Evolutionary conservation across 2,329 filamentous ascomycete genomes (phyloP).

Genomic region (Cephalotrichum gorgonifer): DNA sequence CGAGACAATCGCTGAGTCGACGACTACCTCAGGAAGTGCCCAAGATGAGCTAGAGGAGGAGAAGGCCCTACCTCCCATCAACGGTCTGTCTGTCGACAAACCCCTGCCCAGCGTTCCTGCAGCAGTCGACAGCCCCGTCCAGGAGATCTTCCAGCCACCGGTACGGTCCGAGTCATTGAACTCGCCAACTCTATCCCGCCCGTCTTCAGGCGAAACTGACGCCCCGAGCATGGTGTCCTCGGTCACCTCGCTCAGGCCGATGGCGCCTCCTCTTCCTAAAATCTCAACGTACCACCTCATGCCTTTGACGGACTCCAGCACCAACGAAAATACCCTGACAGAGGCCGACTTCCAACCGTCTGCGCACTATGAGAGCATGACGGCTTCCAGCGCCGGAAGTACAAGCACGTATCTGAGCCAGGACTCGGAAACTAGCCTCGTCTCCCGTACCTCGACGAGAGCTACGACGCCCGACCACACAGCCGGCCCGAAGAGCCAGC

Average conservation of each 20-base stretch:
- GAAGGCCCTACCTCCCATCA: conserved; percentile 17
- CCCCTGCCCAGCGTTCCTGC: conserved; percentile 57
- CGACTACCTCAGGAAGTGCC: conserved; percentile 20
- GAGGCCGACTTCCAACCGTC: conserved; percentile 40
- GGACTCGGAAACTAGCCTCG: conserved; percentile 68
- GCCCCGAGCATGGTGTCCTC: conserved; percentile 33
- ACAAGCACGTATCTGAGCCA: conserved; percentile 70
- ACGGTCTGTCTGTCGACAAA: conserved; percentile 47
- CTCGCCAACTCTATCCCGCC: conserved; percentile 28
- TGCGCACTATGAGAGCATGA: conserved; percentile 58
- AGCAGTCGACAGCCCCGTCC: conserved; percentile 30
- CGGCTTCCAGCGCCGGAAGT: conserved; percentile 66
- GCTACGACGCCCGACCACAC: conserved; percentile 73
- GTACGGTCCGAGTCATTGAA: conserved; percentile 4
- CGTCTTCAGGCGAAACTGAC: conserved; percentile 31
- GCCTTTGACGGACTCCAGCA: conserved; percentile 35
- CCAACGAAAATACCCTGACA: conserved; percentile 30
- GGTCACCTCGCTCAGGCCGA: conserved; percentile 34
- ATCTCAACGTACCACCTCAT: conserved; percentile 40
- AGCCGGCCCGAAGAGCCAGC: conserved; percentile 43
- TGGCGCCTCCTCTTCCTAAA: conserved; percentile 46
- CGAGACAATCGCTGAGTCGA: conserved; percentile 27
- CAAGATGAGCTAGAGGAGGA: conserved; percentile 13
- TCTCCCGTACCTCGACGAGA: conserved; percentile 75
- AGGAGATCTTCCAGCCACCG: conserved; percentile 10